phyloP scores from a whole-genome alignment of 139 green algal species.

The Chlamydomonas applanata region DNA sequence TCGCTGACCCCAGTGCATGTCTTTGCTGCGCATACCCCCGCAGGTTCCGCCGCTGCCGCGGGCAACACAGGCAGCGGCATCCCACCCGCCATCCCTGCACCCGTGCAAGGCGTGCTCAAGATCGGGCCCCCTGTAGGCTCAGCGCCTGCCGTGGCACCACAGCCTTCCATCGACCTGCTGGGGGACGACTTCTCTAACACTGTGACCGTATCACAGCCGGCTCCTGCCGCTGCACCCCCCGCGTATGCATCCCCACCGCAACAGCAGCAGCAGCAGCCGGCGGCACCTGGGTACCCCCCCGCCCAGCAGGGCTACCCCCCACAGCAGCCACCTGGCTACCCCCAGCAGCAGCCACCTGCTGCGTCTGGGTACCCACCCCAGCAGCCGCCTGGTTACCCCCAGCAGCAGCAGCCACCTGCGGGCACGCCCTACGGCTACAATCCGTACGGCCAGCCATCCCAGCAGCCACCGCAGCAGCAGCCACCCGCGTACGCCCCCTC shows the following conservation, averaged over 20 bases:
- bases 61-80: neutral
- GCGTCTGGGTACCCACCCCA: too few relatives aligned
- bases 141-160: neutral
- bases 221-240: neutral
- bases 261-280: neutral
- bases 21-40: neutral
- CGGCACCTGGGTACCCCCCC: too few relatives aligned
- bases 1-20: neutral
- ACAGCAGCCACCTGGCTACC: too few relatives aligned
- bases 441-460: too few relatives aligned
- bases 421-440: too few relatives aligned
- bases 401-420: too few relatives aligned
- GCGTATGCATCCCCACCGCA: neutral
- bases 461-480: too few relatives aligned
- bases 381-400: too few relatives aligned
- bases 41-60: neutral
- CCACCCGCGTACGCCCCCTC: too few relatives aligned
- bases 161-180: conserved; percentile 9
- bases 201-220: neutral
- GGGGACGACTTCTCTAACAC: conserved; percentile 12
- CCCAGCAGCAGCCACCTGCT: too few relatives aligned
- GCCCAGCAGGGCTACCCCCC: too few relatives aligned
- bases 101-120: neutral
- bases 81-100: neutral
- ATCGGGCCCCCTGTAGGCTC: too few relatives aligned